Conservation (phyloP, 2,329 filamentous ascomycete species). For the Neoascochyta sp. region DNA sequence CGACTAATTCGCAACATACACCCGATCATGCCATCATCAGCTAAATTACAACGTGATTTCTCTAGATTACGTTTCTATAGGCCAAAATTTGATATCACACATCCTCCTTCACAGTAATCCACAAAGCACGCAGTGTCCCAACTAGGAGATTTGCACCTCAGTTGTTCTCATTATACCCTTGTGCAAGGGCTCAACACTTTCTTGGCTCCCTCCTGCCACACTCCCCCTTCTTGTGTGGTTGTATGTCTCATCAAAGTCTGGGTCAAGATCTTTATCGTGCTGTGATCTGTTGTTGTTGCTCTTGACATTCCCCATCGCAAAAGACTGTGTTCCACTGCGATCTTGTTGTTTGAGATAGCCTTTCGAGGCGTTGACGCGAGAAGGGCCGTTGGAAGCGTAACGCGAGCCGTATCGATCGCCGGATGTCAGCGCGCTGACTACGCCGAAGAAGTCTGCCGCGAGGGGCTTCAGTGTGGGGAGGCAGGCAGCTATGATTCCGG, state of each 20-base stretch:
- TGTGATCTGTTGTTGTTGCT: not conserved
- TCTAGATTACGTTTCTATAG: no score
- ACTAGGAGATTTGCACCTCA: conserved; percentile 1
- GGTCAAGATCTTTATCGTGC: not conserved
- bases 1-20: no score
- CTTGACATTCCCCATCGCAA: not conserved
- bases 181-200: not conserved
- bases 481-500: conserved; percentile 1
- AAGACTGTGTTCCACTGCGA: not conserved
- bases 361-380: not conserved
- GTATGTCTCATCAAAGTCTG: not conserved
- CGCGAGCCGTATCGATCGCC: conserved; percentile 1
- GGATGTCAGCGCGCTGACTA: conserved; percentile 1
- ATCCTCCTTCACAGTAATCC: no score
- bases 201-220: conserved; percentile 1
- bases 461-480: conserved; percentile 1
- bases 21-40: no score
- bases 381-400: not conserved
- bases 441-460: conserved; percentile 1
- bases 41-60: no score
- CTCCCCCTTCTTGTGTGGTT: not conserved
- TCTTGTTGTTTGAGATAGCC: not conserved
- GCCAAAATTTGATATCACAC: no score
- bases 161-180: conserved; percentile 1
- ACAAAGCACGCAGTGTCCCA: no score